Evolutionary conservation across 495 filamentous ascomycete species (phyloP).

Genomic region (Tuber aestivum): DNA sequence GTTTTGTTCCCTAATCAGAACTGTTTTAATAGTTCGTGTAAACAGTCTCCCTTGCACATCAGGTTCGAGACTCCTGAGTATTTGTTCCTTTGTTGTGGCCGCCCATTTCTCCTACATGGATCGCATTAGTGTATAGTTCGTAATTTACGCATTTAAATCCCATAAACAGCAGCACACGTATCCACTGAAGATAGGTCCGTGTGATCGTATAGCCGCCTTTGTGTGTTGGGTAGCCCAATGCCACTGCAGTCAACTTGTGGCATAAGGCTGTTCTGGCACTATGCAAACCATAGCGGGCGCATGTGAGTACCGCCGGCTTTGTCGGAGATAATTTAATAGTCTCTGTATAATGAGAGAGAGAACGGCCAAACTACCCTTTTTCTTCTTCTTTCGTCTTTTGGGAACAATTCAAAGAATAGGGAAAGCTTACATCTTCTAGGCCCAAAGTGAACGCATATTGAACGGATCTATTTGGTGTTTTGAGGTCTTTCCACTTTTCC

Average conservation of each 20-base stretch:
- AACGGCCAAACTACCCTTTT: constrained; percentile 1
- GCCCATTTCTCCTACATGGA: constrained; percentile 63
- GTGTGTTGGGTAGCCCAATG: neutral
- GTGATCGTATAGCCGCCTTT: neutral
- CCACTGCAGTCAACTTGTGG: neutral
- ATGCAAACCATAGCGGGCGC: neutral
- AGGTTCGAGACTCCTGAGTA: constrained; percentile 72
- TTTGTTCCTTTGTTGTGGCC: constrained; percentile 60
- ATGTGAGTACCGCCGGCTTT: neutral
- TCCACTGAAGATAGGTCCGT: neutral
- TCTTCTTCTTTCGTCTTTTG: constrained; percentile 13
- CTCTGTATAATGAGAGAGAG: neutral
- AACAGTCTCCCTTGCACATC: constrained; percentile 83
- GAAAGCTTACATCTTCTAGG: constrained; percentile 67
- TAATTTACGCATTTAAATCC: neutral
- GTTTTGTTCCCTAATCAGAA: constrained; percentile 89
- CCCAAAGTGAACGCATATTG: constrained; percentile 68
- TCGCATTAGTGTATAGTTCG: constrained; percentile 8
- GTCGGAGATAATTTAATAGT: neutral
- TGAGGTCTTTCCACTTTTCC: constrained; percentile 62
- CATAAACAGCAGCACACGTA: neutral
- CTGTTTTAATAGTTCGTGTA: constrained; percentile 90
- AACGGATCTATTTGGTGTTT: constrained; percentile 69
- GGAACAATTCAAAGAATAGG: constrained; percentile 4
- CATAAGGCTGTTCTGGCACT: neutral